These are phyloP conservation scores for Lodderomyces pseudojiufengensis DNA, from an alignment of 1,139 yeast species.

Conservation along the genomic window DNA sequence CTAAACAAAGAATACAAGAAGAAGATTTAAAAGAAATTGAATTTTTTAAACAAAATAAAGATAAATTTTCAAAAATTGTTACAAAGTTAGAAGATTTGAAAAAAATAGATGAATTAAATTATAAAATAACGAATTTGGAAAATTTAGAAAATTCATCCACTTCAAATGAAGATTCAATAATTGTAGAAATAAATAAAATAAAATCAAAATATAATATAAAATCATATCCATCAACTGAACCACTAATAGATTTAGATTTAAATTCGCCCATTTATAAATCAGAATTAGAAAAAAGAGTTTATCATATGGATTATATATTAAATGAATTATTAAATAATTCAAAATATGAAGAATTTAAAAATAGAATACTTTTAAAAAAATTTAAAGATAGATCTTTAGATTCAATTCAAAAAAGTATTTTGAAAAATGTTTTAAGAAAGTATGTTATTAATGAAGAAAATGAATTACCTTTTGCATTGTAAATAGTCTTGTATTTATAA, in stretches of 20 bases:
- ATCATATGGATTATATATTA: slow-evolving; percentile 30
- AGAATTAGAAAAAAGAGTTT: slow-evolving; percentile 26
- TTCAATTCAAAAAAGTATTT: slow-evolving; percentile 24
- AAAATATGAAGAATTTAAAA: slow-evolving; percentile 24
- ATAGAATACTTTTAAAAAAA: slow-evolving; percentile 22
- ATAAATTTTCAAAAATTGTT: slow-evolving; percentile 32
- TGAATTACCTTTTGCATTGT: slow-evolving; percentile 30
- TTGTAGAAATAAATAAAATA: slow-evolving; percentile 45
- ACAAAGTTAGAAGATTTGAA: slow-evolving; percentile 48
- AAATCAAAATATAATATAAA: slow-evolving; percentile 51
- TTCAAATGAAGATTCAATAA: slow-evolving; percentile 38
- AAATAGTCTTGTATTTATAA: slow-evolving; percentile 5
- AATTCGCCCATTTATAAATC: slow-evolving; percentile 17
- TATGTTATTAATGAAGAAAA: slow-evolving; percentile 36
- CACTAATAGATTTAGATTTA: slow-evolving; percentile 32
- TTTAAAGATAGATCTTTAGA: slow-evolving; percentile 24
- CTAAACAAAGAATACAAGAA: slow-evolving; percentile 57
- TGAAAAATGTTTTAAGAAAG: slow-evolving; percentile 41
- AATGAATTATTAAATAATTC: slow-evolving; percentile 28
- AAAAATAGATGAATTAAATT: slow-evolving; percentile 40
- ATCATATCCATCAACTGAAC: slow-evolving; percentile 55
- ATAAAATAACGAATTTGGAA: slow-evolving; percentile 23
- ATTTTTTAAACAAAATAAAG: slow-evolving; percentile 47
- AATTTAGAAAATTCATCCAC: not conserved
- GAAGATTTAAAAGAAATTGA: slow-evolving; percentile 57